A percentile compares a stretch with the other conserved stretches of the same genome.
phyloP scores from a whole-genome alignment of 148 eudicot genomes.

The Cornus kousa region DNA sequence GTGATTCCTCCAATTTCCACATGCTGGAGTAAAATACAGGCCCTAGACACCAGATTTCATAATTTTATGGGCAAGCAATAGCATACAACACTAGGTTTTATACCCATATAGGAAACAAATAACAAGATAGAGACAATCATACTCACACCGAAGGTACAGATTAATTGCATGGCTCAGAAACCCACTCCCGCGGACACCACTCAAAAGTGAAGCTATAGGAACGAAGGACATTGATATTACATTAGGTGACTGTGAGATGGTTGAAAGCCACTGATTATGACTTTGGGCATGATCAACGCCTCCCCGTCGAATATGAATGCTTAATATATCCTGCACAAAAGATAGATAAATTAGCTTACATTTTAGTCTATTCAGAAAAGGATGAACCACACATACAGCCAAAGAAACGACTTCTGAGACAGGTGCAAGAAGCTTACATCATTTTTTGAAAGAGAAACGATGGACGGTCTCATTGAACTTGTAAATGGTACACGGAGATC shows the following conservation, averaged over 20 bases:
- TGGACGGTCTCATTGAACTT: conserved; percentile 48
- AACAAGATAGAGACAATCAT: conserved; percentile 6
- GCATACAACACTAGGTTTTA: neutral
- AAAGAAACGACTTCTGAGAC: neutral
- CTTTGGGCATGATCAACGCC: conserved; percentile 73
- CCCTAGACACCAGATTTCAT: neutral
- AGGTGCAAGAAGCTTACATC: conserved; percentile 46
- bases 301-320: conserved; percentile 72
- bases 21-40: neutral
- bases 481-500: conserved; percentile 28
- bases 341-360: neutral
- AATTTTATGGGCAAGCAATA: neutral
- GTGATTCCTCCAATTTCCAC: neutral
- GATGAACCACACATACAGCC: neutral
- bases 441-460: conserved; percentile 53
- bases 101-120: neutral
- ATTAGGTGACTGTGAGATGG: conserved; percentile 40
- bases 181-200: conserved; percentile 51
- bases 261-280: conserved; percentile 47
- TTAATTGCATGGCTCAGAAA: conserved; percentile 55
- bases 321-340: conserved; percentile 63
- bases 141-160: conserved; percentile 57
- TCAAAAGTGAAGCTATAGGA: conserved; percentile 48
- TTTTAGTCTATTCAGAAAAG: neutral
- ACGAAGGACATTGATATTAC: conserved; percentile 54